phyloP scores from a whole-genome alignment of 306 rosid genomes.

The Acacia acuminata region DNA sequence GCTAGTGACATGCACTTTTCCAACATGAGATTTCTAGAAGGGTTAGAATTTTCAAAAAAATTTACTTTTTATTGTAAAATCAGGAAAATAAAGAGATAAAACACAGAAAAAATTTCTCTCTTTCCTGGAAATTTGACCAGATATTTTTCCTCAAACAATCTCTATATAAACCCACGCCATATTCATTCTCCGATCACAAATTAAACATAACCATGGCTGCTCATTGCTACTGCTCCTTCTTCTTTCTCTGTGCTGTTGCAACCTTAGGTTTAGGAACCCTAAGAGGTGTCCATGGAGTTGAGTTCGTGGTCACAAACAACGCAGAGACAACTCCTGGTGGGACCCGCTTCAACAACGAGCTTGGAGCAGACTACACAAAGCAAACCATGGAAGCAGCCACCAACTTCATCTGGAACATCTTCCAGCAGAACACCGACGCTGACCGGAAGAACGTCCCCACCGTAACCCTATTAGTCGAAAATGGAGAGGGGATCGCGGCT shows the following conservation, averaged over 20 bases:
- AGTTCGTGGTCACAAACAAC: constrained; percentile 27
- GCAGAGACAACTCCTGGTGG: constrained; percentile 35
- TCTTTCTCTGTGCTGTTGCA: constrained; percentile 13
- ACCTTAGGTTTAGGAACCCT: background rate
- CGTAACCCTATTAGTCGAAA: constrained; percentile 32
- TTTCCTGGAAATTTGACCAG: too few relatives aligned
- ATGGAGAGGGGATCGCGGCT: constrained; percentile 22
- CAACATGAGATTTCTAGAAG: too few relatives aligned
- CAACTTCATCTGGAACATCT: constrained; percentile 38
- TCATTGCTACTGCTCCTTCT: background rate
- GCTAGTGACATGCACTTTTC: too few relatives aligned
- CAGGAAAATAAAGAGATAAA: too few relatives aligned
- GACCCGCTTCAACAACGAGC: constrained; percentile 27
- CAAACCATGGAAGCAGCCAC: constrained; percentile 37
- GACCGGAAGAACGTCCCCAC: constrained; percentile 24
- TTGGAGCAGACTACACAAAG: constrained; percentile 34
- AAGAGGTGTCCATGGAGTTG: background rate
- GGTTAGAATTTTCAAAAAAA: too few relatives aligned
- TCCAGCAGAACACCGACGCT: constrained; percentile 18
- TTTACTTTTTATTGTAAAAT: too few relatives aligned
- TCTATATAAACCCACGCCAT: too few relatives aligned
- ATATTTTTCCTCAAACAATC: too few relatives aligned
- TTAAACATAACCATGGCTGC: background rate
- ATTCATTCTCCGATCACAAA: too few relatives aligned
- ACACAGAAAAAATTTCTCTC: too few relatives aligned